Conservation (phyloP, 805 yeast genomes). For the Isabelozyma pseudorhagii region DNA sequence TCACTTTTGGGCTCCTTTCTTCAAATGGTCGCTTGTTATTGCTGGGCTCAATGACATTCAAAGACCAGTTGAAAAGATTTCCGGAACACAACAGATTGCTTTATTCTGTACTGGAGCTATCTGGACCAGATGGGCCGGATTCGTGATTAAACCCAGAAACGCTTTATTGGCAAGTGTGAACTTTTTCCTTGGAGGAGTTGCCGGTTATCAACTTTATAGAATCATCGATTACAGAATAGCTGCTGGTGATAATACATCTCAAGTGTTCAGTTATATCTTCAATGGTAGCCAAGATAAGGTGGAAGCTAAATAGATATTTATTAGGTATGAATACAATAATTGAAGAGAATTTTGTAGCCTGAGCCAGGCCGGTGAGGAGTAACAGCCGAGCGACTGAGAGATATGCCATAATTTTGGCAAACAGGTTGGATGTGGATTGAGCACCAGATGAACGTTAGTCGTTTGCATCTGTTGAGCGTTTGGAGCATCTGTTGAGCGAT, state of each 20-base stretch:
- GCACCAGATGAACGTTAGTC: no score
- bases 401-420: no score
- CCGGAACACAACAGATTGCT: constrained; percentile 87
- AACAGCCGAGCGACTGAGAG: no score
- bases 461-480: no score
- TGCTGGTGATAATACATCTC: constrained; percentile 59
- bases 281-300: constrained; percentile 36
- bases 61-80: constrained; percentile 88
- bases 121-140: constrained; percentile 96
- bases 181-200: constrained; percentile 88
- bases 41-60: constrained; percentile 87
- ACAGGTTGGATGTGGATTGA: no score
- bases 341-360: neutral
- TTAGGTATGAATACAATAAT: neutral
- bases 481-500: no score
- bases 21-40: constrained; percentile 81
- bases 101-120: constrained; percentile 87
- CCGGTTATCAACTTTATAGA: constrained; percentile 78
- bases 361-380: neutral
- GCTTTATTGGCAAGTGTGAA: constrained; percentile 86
- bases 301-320: neutral
- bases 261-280: constrained; percentile 57
- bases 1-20: constrained; percentile 82
- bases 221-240: constrained; percentile 62
- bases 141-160: constrained; percentile 88